Percentiles rank a stretch among this genome's conserved stretches.
phyloP scores from a whole-genome alignment of 495 filamentous ascomycete genomes.

The Poronia punctata region DNA sequence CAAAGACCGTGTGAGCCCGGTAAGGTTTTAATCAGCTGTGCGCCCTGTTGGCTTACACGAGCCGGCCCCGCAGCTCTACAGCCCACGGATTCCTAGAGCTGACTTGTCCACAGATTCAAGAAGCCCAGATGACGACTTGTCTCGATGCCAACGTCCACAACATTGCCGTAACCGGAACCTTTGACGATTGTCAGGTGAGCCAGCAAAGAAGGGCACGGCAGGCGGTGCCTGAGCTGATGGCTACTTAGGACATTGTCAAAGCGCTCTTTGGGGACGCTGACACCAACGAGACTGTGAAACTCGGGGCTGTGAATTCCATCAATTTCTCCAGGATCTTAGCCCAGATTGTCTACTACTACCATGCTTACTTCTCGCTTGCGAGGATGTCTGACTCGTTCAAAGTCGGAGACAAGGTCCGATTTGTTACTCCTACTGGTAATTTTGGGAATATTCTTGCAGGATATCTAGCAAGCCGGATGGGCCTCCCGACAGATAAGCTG shows the following conservation, averaged over 20 bases:
- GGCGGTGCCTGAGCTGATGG: background rate
- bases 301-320: slow-evolving; percentile 85
- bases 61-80: background rate
- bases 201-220: background rate
- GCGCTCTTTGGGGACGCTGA: slow-evolving; percentile 76
- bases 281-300: slow-evolving; percentile 64
- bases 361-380: slow-evolving; percentile 75
- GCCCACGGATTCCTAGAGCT: background rate
- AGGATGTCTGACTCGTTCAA: slow-evolving; percentile 43
- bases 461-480: slow-evolving; percentile 87
- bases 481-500: slow-evolving; percentile 75
- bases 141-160: slow-evolving; percentile 85
- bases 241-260: slow-evolving; percentile 75
- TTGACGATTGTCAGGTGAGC: slow-evolving; percentile 85
- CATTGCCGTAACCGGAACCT: slow-evolving; percentile 75
- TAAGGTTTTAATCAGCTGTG: no score
- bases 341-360: slow-evolving; percentile 90
- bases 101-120: slow-evolving; percentile 48
- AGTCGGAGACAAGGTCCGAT: slow-evolving; percentile 57
- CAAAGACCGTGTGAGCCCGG: slow-evolving; percentile 71
- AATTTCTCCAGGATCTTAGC: slow-evolving; percentile 88
- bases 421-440: slow-evolving; percentile 86
- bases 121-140: slow-evolving; percentile 92
- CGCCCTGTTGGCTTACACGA: no score
- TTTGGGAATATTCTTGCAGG: slow-evolving; percentile 95